Evolutionary conservation across 2,329 filamentous ascomycete species (phyloP).

Genomic region (Bimuria novae-zelandiae): DNA sequence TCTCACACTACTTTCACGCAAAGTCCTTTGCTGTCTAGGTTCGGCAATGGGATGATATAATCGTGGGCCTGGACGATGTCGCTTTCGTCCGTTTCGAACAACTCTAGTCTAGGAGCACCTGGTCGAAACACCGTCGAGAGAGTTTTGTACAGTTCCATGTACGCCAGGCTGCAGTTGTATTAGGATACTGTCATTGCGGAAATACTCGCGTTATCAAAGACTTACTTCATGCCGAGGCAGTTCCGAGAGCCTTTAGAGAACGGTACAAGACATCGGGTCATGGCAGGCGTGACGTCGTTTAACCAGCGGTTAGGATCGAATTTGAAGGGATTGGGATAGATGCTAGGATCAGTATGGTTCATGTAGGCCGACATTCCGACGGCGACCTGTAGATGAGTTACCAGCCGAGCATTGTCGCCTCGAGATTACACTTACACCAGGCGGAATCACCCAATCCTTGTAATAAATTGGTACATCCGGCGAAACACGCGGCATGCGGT

Average conservation of each 20-base stretch:
- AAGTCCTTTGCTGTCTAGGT: constrained; percentile 24
- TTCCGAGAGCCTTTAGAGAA: constrained; percentile 24
- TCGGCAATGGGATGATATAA: constrained; percentile 32
- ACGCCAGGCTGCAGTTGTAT: constrained; percentile 11
- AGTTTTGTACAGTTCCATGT: constrained; percentile 27
- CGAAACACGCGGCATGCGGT: constrained; percentile 12
- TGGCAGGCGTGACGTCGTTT: constrained; percentile 1
- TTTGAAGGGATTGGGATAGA: constrained; percentile 14
- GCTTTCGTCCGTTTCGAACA: constrained; percentile 25
- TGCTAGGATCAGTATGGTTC: constrained; percentile 39
- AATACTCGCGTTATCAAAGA: neutral
- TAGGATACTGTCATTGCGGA: neutral
- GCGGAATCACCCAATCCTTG: constrained; percentile 9
- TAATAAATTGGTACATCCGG: constrained; percentile 9
- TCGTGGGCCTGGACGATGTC: constrained; percentile 29
- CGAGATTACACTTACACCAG: constrained; percentile 1
- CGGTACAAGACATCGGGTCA: constrained; percentile 18
- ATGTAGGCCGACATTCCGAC: constrained; percentile 12
- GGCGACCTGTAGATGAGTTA: neutral
- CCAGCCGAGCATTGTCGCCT: neutral
- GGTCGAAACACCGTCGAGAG: constrained; percentile 28
- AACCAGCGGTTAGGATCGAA: constrained; percentile 15
- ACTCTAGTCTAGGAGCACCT: constrained; percentile 18
- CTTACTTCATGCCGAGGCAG: constrained; percentile 24
- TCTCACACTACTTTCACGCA: constrained; percentile 3